Evolutionary conservation across 2,329 filamentous ascomycete genomes (phyloP).

Genomic region (Apiospora saccharicola): DNA sequence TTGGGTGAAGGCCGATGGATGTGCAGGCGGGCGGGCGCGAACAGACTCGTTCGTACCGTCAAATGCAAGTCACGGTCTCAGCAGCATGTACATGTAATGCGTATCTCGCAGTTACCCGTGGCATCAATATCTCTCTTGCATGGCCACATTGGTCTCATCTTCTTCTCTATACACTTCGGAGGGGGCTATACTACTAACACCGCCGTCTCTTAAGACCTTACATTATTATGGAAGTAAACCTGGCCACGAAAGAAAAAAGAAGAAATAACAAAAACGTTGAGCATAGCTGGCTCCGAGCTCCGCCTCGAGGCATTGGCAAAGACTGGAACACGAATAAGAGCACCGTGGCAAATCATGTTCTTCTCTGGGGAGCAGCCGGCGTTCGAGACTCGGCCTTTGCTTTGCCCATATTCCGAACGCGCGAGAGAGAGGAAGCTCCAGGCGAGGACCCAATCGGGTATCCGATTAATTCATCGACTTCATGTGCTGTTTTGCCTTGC

Average conservation of each 20-base stretch:
- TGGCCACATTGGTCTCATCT: background rate
- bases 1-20: background rate
- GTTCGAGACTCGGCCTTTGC: constrained; percentile 19
- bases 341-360: constrained; percentile 10
- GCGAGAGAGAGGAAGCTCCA: constrained; percentile 18
- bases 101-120: constrained; percentile 19
- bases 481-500: background rate
- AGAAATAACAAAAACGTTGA: background rate
- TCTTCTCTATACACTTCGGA: background rate
- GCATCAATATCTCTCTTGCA: constrained; percentile 20
- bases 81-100: constrained; percentile 17
- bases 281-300: constrained; percentile 7
- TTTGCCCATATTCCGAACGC: background rate
- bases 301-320: background rate
- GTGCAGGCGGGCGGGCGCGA: background rate
- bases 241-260: background rate
- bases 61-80: constrained; percentile 16
- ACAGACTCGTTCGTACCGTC: constrained; percentile 20
- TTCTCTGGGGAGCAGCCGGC: constrained; percentile 9
- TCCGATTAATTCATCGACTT: background rate
- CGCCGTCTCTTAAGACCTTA: background rate
- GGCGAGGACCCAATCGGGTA: constrained; percentile 17
- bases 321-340: constrained; percentile 6
- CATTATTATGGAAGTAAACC: background rate
- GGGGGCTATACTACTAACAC: background rate